phyloP scores from a whole-genome alignment of 2,329 filamentous ascomycete species.

The Magnaporthiopsis incrustans region DNA sequence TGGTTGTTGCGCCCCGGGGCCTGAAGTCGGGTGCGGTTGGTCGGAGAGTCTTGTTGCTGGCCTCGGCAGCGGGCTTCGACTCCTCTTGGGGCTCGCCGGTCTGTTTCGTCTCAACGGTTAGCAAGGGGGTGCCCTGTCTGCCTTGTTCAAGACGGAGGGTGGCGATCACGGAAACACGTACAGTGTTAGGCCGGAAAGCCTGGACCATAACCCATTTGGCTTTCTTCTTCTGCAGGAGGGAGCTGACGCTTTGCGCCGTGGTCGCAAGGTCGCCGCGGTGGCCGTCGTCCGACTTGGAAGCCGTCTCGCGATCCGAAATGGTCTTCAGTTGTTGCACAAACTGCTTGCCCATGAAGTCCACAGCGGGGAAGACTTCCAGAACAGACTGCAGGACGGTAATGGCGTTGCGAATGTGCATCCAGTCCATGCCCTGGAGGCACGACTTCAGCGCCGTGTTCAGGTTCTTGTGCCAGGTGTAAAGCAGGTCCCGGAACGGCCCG shows the following conservation, averaged over 20 bases:
- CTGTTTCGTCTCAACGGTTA: conserved; percentile 5
- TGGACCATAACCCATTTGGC: conserved; percentile 67
- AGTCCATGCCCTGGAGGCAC: conserved; percentile 77
- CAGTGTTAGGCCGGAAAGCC: conserved; percentile 59
- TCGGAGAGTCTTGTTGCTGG: conserved; percentile 32
- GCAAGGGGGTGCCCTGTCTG: not conserved
- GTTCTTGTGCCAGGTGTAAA: conserved; percentile 86
- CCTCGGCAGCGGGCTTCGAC: conserved; percentile 13
- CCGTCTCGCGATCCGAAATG: conserved; percentile 55
- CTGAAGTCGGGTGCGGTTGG: conserved; percentile 58
- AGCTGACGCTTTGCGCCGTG: conserved; percentile 62
- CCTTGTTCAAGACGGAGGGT: not conserved
- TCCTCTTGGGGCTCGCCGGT: conserved; percentile 12
- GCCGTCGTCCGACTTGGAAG: conserved; percentile 39
- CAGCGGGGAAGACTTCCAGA: conserved; percentile 73
- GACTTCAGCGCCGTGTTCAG: conserved; percentile 71
- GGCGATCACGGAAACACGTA: conserved; percentile 30
- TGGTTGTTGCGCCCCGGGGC: conserved; percentile 30
- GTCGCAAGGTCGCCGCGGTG: conserved; percentile 67
- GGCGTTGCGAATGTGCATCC: conserved; percentile 96
- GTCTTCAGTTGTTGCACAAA: conserved; percentile 56
- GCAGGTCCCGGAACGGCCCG: conserved; percentile 74
- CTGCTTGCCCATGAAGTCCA: conserved; percentile 77
- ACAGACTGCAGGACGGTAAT: conserved; percentile 82
- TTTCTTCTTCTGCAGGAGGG: conserved; percentile 59